These are phyloP conservation scores for Wickerhamomyces mucosus DNA, from an alignment of 805 yeast genomes.

Conservation along the genomic window DNA sequence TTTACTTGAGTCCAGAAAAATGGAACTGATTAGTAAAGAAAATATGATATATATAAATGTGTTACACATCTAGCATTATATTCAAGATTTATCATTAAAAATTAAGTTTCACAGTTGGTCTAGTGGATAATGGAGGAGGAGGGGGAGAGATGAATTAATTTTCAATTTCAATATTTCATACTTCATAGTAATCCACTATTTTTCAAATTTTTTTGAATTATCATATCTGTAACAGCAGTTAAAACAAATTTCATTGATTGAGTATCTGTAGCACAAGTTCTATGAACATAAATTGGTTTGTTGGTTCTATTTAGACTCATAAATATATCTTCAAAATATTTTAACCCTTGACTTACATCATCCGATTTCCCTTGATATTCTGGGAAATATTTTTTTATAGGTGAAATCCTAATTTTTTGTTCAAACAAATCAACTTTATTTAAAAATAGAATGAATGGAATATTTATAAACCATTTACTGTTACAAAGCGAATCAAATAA, in stretches of 20 bases:
- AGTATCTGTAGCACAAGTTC: conserved; percentile 94
- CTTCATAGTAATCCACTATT: conserved; percentile 49
- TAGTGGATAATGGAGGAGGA: too few species aligned
- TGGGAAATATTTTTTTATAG: conserved; percentile 68
- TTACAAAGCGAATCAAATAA: conserved; percentile 78
- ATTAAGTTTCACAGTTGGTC: conserved; percentile 1
- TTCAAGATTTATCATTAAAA: too few species aligned
- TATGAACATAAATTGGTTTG: conserved; percentile 77
- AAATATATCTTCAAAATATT: conserved; percentile 63
- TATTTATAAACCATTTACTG: conserved; percentile 73
- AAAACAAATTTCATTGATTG: conserved; percentile 82
- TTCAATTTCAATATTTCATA: too few species aligned
- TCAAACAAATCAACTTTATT: conserved; percentile 83
- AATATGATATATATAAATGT: too few species aligned
- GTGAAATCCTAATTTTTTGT: conserved; percentile 54
- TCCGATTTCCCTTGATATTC: conserved; percentile 60
- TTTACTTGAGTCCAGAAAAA: too few species aligned
- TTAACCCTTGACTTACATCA: conserved; percentile 56
- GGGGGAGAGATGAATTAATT: too few species aligned
- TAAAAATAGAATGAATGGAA: conserved; percentile 82
- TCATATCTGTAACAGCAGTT: conserved; percentile 86
- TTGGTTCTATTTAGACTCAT: conserved; percentile 50
- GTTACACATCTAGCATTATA: too few species aligned
- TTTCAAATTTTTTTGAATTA: conserved; percentile 73
- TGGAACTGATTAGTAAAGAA: too few species aligned